phyloP scores from a whole-genome alignment of 2,329 filamentous ascomycete species.

The Aspergillus intermedius region DNA sequence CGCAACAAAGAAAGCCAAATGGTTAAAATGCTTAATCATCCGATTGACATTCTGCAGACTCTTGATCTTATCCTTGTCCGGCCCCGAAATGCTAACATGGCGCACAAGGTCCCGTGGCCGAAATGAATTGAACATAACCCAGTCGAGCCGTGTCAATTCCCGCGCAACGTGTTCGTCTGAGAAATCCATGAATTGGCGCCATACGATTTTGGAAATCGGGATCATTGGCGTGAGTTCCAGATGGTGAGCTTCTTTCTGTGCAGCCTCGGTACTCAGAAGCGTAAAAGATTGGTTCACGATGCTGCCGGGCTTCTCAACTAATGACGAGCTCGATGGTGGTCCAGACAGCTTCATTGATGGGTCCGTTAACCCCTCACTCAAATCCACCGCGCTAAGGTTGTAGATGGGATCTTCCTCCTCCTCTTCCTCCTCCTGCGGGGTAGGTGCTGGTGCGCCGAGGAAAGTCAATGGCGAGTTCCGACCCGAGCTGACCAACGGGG shows the following conservation, averaged over 20 bases:
- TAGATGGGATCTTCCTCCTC: slow-evolving; percentile 33
- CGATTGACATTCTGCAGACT: slow-evolving; percentile 81
- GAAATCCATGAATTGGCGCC: slow-evolving; percentile 83
- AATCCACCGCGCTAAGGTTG: slow-evolving; percentile 34
- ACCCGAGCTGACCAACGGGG: slow-evolving; percentile 34
- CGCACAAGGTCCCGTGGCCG: slow-evolving; percentile 87
- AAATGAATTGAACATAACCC: slow-evolving; percentile 96
- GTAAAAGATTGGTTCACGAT: slow-evolving; percentile 39
- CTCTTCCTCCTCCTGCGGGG: slow-evolving; percentile 18
- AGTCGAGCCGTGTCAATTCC: slow-evolving; percentile 92
- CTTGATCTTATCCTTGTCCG: slow-evolving; percentile 52
- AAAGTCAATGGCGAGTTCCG: slow-evolving; percentile 35
- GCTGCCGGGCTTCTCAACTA: slow-evolving; percentile 32
- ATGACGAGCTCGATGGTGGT: slow-evolving; percentile 34
- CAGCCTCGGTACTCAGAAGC: slow-evolving; percentile 54
- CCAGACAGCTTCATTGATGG: slow-evolving; percentile 33
- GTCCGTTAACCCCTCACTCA: slow-evolving; percentile 34
- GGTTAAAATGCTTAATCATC: slow-evolving; percentile 90
- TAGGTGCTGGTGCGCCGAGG: slow-evolving; percentile 17
- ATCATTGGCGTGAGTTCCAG: slow-evolving; percentile 64
- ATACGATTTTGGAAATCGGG: slow-evolving; percentile 75
- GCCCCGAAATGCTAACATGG: slow-evolving; percentile 67
- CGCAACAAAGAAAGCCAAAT: slow-evolving; percentile 73
- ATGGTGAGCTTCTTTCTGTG: slow-evolving; percentile 67
- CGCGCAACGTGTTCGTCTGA: slow-evolving; percentile 78